These are phyloP conservation scores for Candida neerlandica DNA, from an alignment of 1,139 yeast genomes.

Conservation along the genomic window DNA sequence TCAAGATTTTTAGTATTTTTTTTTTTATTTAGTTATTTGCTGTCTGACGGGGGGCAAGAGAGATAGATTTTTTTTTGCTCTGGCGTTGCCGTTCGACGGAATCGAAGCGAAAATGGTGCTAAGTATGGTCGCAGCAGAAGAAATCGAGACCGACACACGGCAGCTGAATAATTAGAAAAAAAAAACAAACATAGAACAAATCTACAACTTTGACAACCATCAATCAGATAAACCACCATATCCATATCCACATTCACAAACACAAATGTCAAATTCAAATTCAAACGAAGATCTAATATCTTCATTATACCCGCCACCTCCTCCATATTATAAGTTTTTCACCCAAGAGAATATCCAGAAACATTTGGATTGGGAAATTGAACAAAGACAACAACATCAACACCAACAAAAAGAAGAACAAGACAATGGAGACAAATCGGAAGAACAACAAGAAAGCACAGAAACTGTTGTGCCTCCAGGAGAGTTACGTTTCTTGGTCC, in stretches of 20 bases:
- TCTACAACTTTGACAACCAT: neutral
- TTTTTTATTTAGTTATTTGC: neutral
- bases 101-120: too few species aligned
- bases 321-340: conserved; percentile 69
- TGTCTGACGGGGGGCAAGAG: too few species aligned
- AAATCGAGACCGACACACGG: too few species aligned
- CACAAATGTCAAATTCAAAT: conserved; percentile 7
- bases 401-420: neutral
- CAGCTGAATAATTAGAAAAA: neutral
- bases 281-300: conserved; percentile 47
- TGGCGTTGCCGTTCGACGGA: too few species aligned
- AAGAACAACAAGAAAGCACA: conserved; percentile 6
- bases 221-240: neutral
- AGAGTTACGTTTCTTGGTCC: conserved; percentile 56
- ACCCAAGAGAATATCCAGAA: conserved; percentile 59
- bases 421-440: too few species aligned
- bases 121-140: too few species aligned
- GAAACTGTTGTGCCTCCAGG: conserved; percentile 26
- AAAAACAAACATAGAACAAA: neutral
- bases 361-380: conserved; percentile 24
- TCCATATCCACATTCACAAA: neutral
- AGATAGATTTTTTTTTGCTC: too few species aligned
- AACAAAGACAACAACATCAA: conserved; percentile 11
- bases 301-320: conserved; percentile 86
- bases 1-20: neutral